phyloP scores from a whole-genome alignment of 2,329 filamentous ascomycete species.

The Cytospora mali region DNA sequence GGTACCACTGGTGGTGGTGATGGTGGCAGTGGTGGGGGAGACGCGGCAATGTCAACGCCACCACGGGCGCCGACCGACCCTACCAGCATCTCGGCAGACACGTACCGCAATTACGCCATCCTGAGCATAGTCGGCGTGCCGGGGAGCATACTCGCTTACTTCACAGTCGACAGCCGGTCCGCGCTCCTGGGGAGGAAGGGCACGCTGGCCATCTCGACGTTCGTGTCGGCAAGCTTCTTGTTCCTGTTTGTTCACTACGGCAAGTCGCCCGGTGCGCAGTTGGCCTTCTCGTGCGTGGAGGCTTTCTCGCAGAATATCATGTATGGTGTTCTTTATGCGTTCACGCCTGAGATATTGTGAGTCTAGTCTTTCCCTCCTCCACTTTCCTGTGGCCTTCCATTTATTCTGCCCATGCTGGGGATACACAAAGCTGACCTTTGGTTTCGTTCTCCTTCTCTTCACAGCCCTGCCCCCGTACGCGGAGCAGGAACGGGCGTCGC shows the following conservation, averaged over 20 bases:
- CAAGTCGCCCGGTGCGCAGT: conserved; percentile 57
- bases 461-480: conserved; percentile 64
- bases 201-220: conserved; percentile 68
- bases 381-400: background rate
- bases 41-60: background rate
- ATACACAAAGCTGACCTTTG: background rate
- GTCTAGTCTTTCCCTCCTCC: background rate
- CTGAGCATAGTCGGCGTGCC: conserved; percentile 77
- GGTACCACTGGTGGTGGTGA: conserved; percentile 36
- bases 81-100: conserved; percentile 46
- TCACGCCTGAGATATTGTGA: conserved; percentile 72
- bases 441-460: background rate
- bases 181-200: conserved; percentile 69
- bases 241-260: conserved; percentile 68
- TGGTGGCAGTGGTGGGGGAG: background rate
- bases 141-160: conserved; percentile 74
- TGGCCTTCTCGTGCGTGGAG: conserved; percentile 68
- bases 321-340: conserved; percentile 77
- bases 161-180: conserved; percentile 67
- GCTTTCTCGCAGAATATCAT: conserved; percentile 76
- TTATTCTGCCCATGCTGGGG: too few species aligned
- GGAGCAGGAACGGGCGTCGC: conserved; percentile 74
- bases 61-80: conserved; percentile 38
- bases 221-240: conserved; percentile 69
- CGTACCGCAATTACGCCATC: conserved; percentile 83